A percentile compares a stretch with the other conserved stretches of the same genome.
Evolutionary conservation across 2,329 filamentous ascomycete species (phyloP).

Genomic region (Rhinocladiella similis): DNA sequence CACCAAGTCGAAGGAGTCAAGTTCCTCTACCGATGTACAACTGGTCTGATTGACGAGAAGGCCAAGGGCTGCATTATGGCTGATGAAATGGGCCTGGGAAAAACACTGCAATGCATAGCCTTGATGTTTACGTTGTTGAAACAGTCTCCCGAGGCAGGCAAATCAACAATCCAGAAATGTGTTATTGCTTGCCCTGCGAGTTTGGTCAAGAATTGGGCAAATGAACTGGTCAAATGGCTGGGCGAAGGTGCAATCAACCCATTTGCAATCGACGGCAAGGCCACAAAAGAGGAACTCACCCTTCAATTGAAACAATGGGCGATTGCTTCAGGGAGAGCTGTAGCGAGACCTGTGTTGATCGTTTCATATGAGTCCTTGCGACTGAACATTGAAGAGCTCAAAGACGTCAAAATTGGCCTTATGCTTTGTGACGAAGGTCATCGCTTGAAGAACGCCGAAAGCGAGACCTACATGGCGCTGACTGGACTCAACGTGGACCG

Average conservation of each 20-base stretch:
- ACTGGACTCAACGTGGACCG: slow-evolving; percentile 87
- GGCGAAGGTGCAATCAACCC: slow-evolving; percentile 86
- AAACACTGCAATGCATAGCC: slow-evolving; percentile 95
- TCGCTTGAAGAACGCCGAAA: slow-evolving; percentile 94
- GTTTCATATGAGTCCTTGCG: slow-evolving; percentile 96
- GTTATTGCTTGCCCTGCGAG: slow-evolving; percentile 96
- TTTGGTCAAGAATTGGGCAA: slow-evolving; percentile 96
- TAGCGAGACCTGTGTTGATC: slow-evolving; percentile 91
- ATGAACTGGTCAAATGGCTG: slow-evolving; percentile 94
- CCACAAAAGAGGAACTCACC: slow-evolving; percentile 87
- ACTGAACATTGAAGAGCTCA: slow-evolving; percentile 85
- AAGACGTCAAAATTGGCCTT: slow-evolving; percentile 84
- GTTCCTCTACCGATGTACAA: slow-evolving; percentile 93
- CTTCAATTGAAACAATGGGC: slow-evolving; percentile 93
- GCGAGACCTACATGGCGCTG: slow-evolving; percentile 87
- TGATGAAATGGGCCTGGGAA: slow-evolving; percentile 97
- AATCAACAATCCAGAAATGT: slow-evolving; percentile 89
- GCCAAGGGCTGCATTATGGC: slow-evolving; percentile 99
- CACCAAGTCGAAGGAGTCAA: slow-evolving; percentile 98
- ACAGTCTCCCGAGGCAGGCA: slow-evolving; percentile 93
- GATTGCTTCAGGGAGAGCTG: slow-evolving; percentile 81
- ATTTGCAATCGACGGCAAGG: slow-evolving; percentile 96
- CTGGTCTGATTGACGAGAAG: slow-evolving; percentile 89
- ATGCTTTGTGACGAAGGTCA: slow-evolving; percentile 97
- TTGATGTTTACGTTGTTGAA: slow-evolving; percentile 96